Conservation (phyloP, 129 eudicot genomes). For the Helichrysum umbraculigerum region DNA sequence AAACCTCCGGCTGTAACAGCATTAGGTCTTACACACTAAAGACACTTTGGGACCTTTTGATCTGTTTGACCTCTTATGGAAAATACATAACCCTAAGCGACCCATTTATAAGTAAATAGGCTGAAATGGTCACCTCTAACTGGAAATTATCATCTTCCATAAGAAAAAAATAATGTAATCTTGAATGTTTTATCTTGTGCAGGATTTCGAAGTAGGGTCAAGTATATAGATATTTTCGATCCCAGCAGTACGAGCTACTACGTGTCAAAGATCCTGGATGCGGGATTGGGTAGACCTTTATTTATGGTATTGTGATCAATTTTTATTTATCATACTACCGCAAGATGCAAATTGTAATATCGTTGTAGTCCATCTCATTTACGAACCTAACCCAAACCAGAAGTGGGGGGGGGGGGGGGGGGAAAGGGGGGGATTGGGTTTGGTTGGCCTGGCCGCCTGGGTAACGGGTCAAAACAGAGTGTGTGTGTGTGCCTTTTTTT, state of each 20-base stretch:
- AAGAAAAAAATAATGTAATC: not conserved
- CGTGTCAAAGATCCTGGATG: slow-evolving; percentile 82
- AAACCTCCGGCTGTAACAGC: no score
- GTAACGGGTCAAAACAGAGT: no score
- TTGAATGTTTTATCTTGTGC: slow-evolving; percentile 28
- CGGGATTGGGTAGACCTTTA: slow-evolving; percentile 71
- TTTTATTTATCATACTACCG: not conserved
- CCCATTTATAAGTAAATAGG: not conserved
- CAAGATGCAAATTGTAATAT: not conserved
- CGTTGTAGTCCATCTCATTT: not conserved
- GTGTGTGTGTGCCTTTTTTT: no score
- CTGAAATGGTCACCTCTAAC: not conserved
- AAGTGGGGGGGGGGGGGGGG: no score
- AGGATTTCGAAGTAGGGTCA: slow-evolving; percentile 89
- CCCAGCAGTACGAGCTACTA: slow-evolving; percentile 66
- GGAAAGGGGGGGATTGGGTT: no score
- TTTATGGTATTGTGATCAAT: slow-evolving; percentile 62
- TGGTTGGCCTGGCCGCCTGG: no score
- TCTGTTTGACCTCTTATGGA: no score
- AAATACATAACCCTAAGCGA: not conserved
- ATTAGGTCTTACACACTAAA: no score
- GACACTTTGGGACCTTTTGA: no score
- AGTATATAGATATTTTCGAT: slow-evolving; percentile 65
- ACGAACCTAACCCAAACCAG: no score
- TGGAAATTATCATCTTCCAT: not conserved